Evolutionary conservation across 257 asterid genomes (phyloP).

Genomic region (Fraxinus anomala): DNA sequence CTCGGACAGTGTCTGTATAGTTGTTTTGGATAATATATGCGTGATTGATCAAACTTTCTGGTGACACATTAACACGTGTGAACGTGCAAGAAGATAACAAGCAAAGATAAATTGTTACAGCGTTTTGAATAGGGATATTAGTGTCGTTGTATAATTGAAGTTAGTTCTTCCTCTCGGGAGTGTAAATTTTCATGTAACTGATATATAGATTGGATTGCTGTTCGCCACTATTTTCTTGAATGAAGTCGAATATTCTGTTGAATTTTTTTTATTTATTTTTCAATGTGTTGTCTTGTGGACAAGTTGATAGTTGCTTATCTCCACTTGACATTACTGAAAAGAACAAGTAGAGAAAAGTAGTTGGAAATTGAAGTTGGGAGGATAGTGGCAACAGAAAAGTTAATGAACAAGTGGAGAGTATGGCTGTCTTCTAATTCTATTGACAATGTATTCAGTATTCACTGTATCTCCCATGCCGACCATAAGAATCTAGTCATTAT

Average conservation of each 20-base stretch:
- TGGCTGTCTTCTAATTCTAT: background rate
- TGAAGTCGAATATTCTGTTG: background rate
- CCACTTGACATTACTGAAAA: background rate
- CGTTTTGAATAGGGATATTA: background rate
- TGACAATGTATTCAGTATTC: background rate
- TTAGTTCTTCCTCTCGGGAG: background rate
- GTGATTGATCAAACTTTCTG: background rate
- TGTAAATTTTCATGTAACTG: background rate
- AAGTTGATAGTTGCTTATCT: background rate
- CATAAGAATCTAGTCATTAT: too few relatives aligned
- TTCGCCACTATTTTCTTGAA: background rate
- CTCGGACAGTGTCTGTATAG: background rate
- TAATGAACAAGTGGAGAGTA: background rate
- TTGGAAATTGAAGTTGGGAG: background rate
- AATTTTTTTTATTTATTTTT: background rate
- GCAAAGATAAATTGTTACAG: background rate
- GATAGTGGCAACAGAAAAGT: background rate
- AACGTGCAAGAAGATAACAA: background rate
- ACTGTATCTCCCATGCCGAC: too few relatives aligned
- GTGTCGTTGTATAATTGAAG: background rate
- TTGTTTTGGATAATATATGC: background rate
- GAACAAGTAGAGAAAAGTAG: background rate
- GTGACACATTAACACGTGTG: background rate
- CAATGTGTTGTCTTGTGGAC: background rate
- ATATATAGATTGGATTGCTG: background rate